Percentiles rank a stretch among this genome's conserved stretches.
These are phyloP conservation scores for Williopsis jadinii DNA, from an alignment of 1,139 yeast genomes.

Conservation along the genomic window DNA sequence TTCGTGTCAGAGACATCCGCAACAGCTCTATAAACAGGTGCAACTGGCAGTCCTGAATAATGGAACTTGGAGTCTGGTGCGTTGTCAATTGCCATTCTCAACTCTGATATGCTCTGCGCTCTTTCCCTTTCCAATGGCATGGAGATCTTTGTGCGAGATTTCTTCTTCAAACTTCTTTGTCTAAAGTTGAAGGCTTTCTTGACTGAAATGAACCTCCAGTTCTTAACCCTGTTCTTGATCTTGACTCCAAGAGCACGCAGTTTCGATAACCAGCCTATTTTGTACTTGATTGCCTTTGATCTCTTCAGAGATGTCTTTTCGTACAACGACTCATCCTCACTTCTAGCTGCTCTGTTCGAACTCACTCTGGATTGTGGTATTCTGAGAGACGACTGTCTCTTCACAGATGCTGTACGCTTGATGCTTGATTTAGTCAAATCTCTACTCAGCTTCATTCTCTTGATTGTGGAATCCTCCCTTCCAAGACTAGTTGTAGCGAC, in stretches of 20 bases:
- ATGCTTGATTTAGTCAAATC: neutral
- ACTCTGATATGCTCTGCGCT: conserved; percentile 20
- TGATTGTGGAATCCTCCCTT: neutral
- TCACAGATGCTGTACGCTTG: neutral
- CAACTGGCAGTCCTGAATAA: neutral
- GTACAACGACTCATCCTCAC: conserved; percentile 12
- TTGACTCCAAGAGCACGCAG: conserved; percentile 10
- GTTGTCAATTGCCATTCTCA: conserved; percentile 20
- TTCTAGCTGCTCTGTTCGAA: neutral
- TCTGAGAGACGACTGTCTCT: conserved; percentile 1
- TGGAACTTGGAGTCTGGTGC: conserved; percentile 1
- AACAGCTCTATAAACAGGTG: neutral
- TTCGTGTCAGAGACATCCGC: neutral
- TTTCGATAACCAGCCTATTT: conserved; percentile 21
- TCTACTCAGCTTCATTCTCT: neutral
- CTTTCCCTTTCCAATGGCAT: conserved; percentile 18
- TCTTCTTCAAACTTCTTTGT: conserved; percentile 1
- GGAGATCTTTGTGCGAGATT: conserved; percentile 9
- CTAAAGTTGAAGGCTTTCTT: conserved; percentile 14
- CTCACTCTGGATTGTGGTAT: conserved; percentile 3
- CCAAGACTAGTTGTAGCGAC: neutral
- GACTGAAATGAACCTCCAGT: conserved; percentile 18
- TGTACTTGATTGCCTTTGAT: conserved; percentile 20
- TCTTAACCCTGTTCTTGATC: conserved; percentile 8
- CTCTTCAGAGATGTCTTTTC: conserved; percentile 16